Evolutionary conservation across 768 basidiomycete genomes (phyloP).

Genomic region (Obba rivulosa): DNA sequence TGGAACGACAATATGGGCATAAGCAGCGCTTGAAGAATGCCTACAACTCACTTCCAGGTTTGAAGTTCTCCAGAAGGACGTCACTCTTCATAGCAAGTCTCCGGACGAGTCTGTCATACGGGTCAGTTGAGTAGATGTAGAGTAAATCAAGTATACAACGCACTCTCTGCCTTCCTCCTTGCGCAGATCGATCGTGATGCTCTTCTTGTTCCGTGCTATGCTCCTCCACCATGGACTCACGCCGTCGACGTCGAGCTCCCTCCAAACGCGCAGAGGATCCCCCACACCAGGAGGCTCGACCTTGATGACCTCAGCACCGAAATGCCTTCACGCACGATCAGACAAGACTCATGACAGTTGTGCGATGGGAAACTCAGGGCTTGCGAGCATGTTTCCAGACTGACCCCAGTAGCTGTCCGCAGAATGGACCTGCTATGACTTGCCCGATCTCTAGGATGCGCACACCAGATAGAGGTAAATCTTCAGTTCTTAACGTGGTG

Average conservation of each 20-base stretch:
- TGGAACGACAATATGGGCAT: conserved; percentile 16
- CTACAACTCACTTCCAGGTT: conserved; percentile 56
- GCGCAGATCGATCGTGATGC: conserved; percentile 60
- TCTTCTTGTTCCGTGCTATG: conserved; percentile 69
- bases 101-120: conserved; percentile 46
- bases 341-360: neutral
- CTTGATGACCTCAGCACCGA: conserved; percentile 70
- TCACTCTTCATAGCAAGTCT: conserved; percentile 58
- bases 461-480: conserved; percentile 57
- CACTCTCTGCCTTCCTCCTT: conserved; percentile 51
- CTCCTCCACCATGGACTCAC: conserved; percentile 74
- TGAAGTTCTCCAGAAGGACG: conserved; percentile 69
- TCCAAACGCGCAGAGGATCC: conserved; percentile 66
- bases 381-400: conserved; percentile 4
- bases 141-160: conserved; percentile 10
- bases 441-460: conserved; percentile 68
- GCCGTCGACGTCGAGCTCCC: conserved; percentile 66
- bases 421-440: conserved; percentile 68
- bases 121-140: neutral
- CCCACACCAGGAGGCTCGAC: conserved; percentile 59
- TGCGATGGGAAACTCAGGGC: neutral
- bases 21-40: neutral
- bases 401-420: conserved; percentile 66
- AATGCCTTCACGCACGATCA: conserved; percentile 40
- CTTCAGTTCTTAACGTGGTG: neutral